Conservation (phyloP, 1,284 basidiomycete genomes). For the Sporisorium reilianum region DNA sequence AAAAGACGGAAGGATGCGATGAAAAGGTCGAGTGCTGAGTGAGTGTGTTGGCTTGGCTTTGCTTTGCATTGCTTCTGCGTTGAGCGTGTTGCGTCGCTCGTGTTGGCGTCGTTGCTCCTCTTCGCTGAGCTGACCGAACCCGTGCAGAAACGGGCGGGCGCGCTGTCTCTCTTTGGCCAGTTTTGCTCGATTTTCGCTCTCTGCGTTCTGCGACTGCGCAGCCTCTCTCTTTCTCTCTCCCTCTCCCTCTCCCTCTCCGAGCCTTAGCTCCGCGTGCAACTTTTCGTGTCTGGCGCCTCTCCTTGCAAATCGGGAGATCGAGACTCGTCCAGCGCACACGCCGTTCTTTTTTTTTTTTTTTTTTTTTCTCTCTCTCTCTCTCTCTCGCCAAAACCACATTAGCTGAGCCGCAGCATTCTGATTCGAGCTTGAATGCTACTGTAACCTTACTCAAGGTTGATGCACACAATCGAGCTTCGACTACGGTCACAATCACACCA, state of each 20-base stretch:
- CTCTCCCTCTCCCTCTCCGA: neutral
- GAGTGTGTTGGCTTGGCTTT: no score
- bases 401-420: neutral
- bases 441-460: neutral
- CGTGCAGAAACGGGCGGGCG: neutral
- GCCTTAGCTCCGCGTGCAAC: neutral
- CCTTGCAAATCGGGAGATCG: constrained; percentile 4
- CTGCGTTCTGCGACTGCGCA: constrained; percentile 3
- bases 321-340: constrained; percentile 2
- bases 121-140: neutral
- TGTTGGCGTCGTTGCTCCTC: neutral
- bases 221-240: neutral
- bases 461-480: constrained; percentile 5
- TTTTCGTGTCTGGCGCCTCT: constrained; percentile 3
- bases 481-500: neutral
- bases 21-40: no score
- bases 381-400: no score
- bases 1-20: no score
- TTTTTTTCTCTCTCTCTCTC: no score
- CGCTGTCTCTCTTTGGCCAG: no score
- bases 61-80: no score
- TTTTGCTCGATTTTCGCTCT: no score
- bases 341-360: neutral
- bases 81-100: neutral
- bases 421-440: no score